Evolutionary conservation across 768 basidiomycete genomes (phyloP).

Genomic region (Hemileccinum impolitum): DNA sequence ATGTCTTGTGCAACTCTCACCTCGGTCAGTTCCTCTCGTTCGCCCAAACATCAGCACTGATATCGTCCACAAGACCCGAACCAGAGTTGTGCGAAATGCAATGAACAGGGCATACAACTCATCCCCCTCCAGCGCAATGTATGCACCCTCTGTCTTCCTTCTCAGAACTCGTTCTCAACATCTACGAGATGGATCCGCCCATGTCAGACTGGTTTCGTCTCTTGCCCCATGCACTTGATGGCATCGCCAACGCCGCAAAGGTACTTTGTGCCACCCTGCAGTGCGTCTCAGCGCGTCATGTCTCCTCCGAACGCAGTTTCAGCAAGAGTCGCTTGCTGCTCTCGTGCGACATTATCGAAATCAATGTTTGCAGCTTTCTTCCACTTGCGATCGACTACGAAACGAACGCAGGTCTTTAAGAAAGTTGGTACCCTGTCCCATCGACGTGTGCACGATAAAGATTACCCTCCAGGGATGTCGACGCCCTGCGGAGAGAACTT

Average conservation of each 20-base stretch:
- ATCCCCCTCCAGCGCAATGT: slow-evolving; percentile 75
- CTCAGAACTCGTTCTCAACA: not conserved
- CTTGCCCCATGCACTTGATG: slow-evolving; percentile 58
- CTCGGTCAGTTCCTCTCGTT: slow-evolving; percentile 51
- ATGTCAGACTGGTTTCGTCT: slow-evolving; percentile 82
- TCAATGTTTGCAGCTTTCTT: slow-evolving; percentile 46
- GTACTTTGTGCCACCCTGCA: slow-evolving; percentile 33
- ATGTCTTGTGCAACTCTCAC: slow-evolving; percentile 82
- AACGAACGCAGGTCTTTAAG: slow-evolving; percentile 46
- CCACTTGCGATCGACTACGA: slow-evolving; percentile 31
- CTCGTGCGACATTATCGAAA: slow-evolving; percentile 63
- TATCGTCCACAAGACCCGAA: slow-evolving; percentile 50
- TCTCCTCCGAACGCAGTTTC: slow-evolving; percentile 49
- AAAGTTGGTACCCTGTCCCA: slow-evolving; percentile 39
- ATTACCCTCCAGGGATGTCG: slow-evolving; percentile 41
- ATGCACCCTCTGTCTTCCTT: slow-evolving; percentile 15
- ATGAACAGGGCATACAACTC: slow-evolving; percentile 59
- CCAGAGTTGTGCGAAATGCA: slow-evolving; percentile 73
- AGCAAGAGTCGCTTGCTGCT: slow-evolving; percentile 69
- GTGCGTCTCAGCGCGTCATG: not conserved
- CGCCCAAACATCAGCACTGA: not conserved
- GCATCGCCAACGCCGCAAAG: slow-evolving; percentile 64
- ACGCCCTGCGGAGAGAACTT: slow-evolving; percentile 48
- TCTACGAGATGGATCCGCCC: slow-evolving; percentile 67
- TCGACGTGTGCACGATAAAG: slow-evolving; percentile 6